These are phyloP conservation scores for Ogataea minuta DNA, from an alignment of 805 yeast species.

Conservation along the genomic window DNA sequence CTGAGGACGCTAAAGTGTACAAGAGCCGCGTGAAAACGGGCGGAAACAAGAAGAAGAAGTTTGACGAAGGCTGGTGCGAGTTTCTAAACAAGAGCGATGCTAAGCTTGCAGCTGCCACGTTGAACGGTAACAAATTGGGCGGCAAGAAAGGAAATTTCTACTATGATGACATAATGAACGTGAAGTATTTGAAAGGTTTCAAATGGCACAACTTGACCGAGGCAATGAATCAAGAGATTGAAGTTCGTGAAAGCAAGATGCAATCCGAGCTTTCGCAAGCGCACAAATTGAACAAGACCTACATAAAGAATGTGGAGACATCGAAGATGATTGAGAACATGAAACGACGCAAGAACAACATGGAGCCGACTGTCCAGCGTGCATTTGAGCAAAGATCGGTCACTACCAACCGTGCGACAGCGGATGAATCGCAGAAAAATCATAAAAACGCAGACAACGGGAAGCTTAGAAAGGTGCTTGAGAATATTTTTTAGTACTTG, in stretches of 20 bases:
- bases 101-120: slow-evolving; percentile 77
- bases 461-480: slow-evolving; percentile 48
- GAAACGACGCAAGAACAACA: slow-evolving; percentile 42
- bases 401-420: slow-evolving; percentile 64
- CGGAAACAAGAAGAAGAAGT: slow-evolving; percentile 86
- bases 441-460: slow-evolving; percentile 32
- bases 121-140: slow-evolving; percentile 87
- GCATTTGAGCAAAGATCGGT: slow-evolving; percentile 71
- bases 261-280: slow-evolving; percentile 89
- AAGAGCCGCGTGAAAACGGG: slow-evolving; percentile 76
- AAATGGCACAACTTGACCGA: slow-evolving; percentile 95
- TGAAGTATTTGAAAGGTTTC: slow-evolving; percentile 85
- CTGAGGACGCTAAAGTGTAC: slow-evolving; percentile 69
- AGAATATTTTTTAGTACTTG: slow-evolving; percentile 36
- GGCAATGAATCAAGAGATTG: slow-evolving; percentile 88
- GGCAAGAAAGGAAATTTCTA: slow-evolving; percentile 90
- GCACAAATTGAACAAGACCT: slow-evolving; percentile 79
- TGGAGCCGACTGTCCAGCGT: slow-evolving; percentile 44
- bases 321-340: slow-evolving; percentile 78
- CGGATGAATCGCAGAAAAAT: slow-evolving; percentile 45
- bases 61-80: slow-evolving; percentile 97
- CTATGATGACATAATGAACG: slow-evolving; percentile 90
- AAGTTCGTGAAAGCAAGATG: slow-evolving; percentile 81
- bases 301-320: slow-evolving; percentile 78
- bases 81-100: slow-evolving; percentile 82